Conservation (phyloP, 345 rosid genomes). For the sweet orange (Citrus sinensis) region DVS_A1.0 CM039164.1:15293001-15293500, state of each 20-base stretch:
- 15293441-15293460: neutral
- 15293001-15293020: neutral
- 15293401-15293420: neutral
- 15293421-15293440: neutral
- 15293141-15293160: conserved; percentile 78
- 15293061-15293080: neutral
- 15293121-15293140: conserved; percentile 1
- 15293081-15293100: neutral
- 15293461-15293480: too few species aligned
- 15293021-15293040: neutral
- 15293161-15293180: conserved; percentile 99
- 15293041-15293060: neutral
- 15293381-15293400: neutral
- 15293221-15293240: conserved; percentile 95
- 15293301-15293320: neutral
- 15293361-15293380: neutral
- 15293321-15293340: neutral
- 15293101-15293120: neutral
- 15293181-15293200: conserved; percentile 82
- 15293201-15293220: conserved; percentile 61
- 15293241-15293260: conserved; percentile 57
- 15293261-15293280: neutral
- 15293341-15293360: neutral
- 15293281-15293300: neutral
- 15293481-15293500: too few species aligned